Base-by-base conservation (phyloP, 83 land plant species). In the Thuja plicata region DNA sequence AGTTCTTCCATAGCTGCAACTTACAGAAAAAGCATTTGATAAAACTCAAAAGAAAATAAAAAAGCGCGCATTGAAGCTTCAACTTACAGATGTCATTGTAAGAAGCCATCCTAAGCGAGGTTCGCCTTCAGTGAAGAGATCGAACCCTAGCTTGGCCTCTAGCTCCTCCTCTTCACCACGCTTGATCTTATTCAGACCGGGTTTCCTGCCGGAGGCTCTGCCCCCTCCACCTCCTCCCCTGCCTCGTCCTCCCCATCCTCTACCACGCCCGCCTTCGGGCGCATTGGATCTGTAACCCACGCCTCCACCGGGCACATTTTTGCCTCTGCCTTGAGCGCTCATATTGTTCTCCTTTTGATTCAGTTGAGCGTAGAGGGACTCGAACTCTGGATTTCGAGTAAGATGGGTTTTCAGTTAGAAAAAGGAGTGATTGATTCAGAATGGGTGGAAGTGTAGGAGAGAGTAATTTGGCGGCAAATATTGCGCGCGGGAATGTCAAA, bases 41-140 rank as follows among this genome's bases (percentile, higher is more conserved):
- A 54, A 52, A 54, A 27, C 73, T 66, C 10, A 24, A 27, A 24
- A 8, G n/a, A 2, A 27, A 66, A 66, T n/a, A 66, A 27, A 66
- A 66, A 24, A 66, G n/a, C 8, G 0, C n/a, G 27, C n/a, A 27
- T 66, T 8, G 30, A 27, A 66, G n/a, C 30, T 66, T 37, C 19
- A 40, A 91, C 94, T 89, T 90, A 98, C 99, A 50, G 99, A 91
- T 35, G 97, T 83, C 91, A 97, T 89, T 27, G 99, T 96, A 90
- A 98, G 97, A 9, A 98, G 94, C 99, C 99, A 98, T 35, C 99
- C 99, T 41, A 98, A 97, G 76, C 98, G 90, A 55, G 94, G 95
- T 5, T 98, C 99, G 19, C 99, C 99, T 88, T 98, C 98, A 19
- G 94, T 90, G 94, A 94, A 98, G 85, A 94, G 89, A 81, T 95